Evolutionary conservation across 1,284 basidiomycete species (phyloP).

Genomic region (Paramarasmius palmivorus): DNA sequence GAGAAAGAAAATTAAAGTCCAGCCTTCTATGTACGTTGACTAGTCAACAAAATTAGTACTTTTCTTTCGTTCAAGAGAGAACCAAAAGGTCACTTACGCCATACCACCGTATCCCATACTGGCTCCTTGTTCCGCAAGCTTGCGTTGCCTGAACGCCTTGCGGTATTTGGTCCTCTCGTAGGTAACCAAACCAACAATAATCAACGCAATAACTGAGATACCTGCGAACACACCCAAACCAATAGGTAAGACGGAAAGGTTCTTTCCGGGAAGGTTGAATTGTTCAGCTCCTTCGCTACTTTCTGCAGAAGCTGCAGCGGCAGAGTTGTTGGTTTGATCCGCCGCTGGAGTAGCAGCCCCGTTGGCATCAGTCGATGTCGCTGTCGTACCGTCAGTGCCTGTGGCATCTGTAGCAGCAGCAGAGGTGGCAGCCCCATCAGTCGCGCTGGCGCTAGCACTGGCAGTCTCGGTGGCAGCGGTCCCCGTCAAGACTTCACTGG

Average conservation of each 20-base stretch:
- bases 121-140: conserved; percentile 65
- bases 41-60: conserved; percentile 2
- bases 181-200: conserved; percentile 78
- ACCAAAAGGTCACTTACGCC: conserved; percentile 36
- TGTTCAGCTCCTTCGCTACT: conserved; percentile 39
- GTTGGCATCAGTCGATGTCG: conserved; percentile 13
- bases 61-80: neutral
- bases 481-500: neutral
- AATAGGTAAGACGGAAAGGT: conserved; percentile 73
- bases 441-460: conserved; percentile 15
- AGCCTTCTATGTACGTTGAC: conserved; percentile 13
- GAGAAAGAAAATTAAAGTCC: neutral
- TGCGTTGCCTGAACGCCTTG: conserved; percentile 75
- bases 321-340: conserved; percentile 31
- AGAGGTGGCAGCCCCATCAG: conserved; percentile 9
- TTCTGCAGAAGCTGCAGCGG: conserved; percentile 38
- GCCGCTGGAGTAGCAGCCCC: conserved; percentile 22
- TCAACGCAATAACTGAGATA: conserved; percentile 75
- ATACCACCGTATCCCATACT: conserved; percentile 64
- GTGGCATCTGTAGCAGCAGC: conserved; percentile 6
- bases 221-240: conserved; percentile 81
- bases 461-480: conserved; percentile 6
- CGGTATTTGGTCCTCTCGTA: conserved; percentile 82
- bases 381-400: no score
- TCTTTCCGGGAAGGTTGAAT: conserved; percentile 71